Base-by-base conservation (phyloP, 2,329 filamentous ascomycete genomes). In the Chalaropsis ovoidea region DNA sequence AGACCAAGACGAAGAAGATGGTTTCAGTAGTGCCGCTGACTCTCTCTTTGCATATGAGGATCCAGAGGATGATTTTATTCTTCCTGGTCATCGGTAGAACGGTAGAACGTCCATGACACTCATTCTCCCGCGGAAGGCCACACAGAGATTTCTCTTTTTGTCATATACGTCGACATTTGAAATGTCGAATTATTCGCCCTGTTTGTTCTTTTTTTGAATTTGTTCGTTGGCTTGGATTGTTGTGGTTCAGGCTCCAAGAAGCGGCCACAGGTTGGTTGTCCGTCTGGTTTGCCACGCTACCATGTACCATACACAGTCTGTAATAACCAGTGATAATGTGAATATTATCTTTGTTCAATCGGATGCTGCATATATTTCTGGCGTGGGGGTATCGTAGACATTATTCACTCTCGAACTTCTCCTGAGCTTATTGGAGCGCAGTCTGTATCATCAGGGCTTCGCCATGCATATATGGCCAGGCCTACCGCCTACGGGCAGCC, bases 1-100 rank as follows among this genome's bases (percentile, higher is more conserved):
- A 22, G 76, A 76, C 2, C 76, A 77, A 42, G 75, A 75, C 8
- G 77, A 79, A 19, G 78, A 79, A 17, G 77, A 77, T 27, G 80
- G 80, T 2, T 76, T 78, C n/a, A 80, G 58, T 41, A 67, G 66
- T n/a, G 24, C 64, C 22, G 63, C 81, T 7, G 77, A 78, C 4
- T 64, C 63, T 27, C 52, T 64, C 22, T 64, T 64, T 60, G 72
- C 73, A 17, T 77, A 80, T 15, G 79, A 80, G 8, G 77, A 81
- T 39, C 77, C 81, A 43, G 78, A 81, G 39, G 76, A 79, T 52
- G 77, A 80, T 63, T 80, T 84, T 63, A 70, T 77, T 54, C 73
- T 82, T 22, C 74, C 81, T 68, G 80, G 80, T 31, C 80, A 82
- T 69, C 72, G 77, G 65, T 81, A 72, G 75, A 68, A 15, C 72